Evolutionary conservation across 2,329 filamentous ascomycete genomes (phyloP).

Genomic region (Arthrocladium fulminans): DNA sequence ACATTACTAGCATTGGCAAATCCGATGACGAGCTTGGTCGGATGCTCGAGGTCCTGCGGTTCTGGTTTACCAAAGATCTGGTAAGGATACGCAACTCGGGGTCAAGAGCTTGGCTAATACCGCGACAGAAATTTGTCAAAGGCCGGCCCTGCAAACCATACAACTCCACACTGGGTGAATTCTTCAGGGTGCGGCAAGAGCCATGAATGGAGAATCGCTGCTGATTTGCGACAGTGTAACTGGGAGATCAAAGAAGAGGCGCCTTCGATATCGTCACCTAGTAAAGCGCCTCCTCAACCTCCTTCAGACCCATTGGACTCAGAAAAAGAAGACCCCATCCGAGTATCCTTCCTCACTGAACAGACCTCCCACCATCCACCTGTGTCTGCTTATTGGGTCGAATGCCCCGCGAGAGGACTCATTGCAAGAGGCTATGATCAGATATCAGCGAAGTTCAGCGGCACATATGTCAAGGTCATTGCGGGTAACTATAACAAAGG

Average conservation of each 20-base stretch:
- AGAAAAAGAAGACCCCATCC: slow-evolving; percentile 45
- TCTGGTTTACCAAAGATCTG: slow-evolving; percentile 98
- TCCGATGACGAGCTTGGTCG: slow-evolving; percentile 85
- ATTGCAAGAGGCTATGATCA: slow-evolving; percentile 88
- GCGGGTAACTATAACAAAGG: slow-evolving; percentile 90
- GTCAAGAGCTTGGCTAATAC: slow-evolving; percentile 11
- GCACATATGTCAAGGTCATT: slow-evolving; percentile 82
- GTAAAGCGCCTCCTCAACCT: slow-evolving; percentile 27
- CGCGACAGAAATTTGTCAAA: slow-evolving; percentile 81
- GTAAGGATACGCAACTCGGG: slow-evolving; percentile 31
- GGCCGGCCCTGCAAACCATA: slow-evolving; percentile 98
- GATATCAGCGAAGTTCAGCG: slow-evolving; percentile 94
- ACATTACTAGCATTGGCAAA: slow-evolving; percentile 59
- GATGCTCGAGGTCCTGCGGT: slow-evolving; percentile 88
- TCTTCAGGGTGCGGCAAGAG: slow-evolving; percentile 67
- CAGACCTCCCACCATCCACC: slow-evolving; percentile 97
- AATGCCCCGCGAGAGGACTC: slow-evolving; percentile 84
- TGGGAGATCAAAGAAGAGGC: slow-evolving; percentile 83
- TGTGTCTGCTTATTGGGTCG: slow-evolving; percentile 89
- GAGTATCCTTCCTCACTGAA: slow-evolving; percentile 89
- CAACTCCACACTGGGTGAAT: slow-evolving; percentile 93
- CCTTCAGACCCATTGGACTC: slow-evolving; percentile 28
- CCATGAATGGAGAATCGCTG: not conserved
- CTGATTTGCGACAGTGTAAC: slow-evolving; percentile 58
- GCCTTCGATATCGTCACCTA: slow-evolving; percentile 47